Evolutionary conservation across 2,329 filamentous ascomycete genomes (phyloP).

Genomic region (Trematosphaeria pertusa): DNA sequence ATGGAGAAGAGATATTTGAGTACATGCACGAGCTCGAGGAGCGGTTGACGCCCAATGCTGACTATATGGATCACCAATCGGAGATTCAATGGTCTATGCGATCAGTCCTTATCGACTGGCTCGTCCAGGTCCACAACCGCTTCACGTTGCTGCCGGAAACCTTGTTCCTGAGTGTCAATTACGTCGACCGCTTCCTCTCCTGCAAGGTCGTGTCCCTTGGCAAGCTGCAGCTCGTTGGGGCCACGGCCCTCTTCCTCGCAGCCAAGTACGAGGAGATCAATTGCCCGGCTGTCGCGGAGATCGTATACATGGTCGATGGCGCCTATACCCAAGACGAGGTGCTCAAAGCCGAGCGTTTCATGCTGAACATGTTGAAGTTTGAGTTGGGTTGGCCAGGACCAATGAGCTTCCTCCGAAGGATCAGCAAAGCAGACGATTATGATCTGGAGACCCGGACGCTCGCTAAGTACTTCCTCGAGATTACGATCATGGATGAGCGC

Average conservation of each 20-base stretch:
- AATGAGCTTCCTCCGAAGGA: slow-evolving; percentile 95
- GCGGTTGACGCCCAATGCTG: slow-evolving; percentile 82
- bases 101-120: slow-evolving; percentile 95
- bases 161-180: slow-evolving; percentile 93
- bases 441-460: slow-evolving; percentile 93
- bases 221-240: slow-evolving; percentile 94
- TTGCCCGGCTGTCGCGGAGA: slow-evolving; percentile 91
- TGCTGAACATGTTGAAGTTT: slow-evolving; percentile 95
- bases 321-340: slow-evolving; percentile 92
- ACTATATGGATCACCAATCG: slow-evolving; percentile 97
- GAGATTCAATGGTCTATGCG: slow-evolving; percentile 99
- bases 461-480: slow-evolving; percentile 96
- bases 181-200: slow-evolving; percentile 94
- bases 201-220: slow-evolving; percentile 93
- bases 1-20: slow-evolving; percentile 91
- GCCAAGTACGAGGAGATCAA: slow-evolving; percentile 99
- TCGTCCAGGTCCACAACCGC: slow-evolving; percentile 92
- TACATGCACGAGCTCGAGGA: slow-evolving; percentile 93
- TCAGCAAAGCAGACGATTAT: slow-evolving; percentile 98
- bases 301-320: slow-evolving; percentile 97
- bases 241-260: slow-evolving; percentile 93
- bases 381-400: slow-evolving; percentile 98
- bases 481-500: slow-evolving; percentile 97
- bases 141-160: slow-evolving; percentile 94
- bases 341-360: slow-evolving; percentile 95